Evolutionary conservation across 306 rosid genomes (phyloP).

Genomic region (Malus fusca): DNA sequence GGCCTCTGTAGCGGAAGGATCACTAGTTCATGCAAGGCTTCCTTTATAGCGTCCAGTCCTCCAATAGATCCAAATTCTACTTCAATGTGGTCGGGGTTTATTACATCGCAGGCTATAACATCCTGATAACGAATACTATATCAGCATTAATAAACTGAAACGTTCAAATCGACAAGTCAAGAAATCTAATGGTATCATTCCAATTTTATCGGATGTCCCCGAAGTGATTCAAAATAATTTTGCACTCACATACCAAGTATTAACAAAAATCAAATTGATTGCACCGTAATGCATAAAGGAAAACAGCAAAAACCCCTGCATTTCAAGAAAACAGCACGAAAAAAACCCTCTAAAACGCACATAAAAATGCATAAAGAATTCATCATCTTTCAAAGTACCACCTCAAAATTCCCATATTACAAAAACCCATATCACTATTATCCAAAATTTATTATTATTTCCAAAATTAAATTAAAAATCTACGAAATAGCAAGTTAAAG

Average conservation of each 20-base stretch:
- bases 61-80: constrained; percentile 88
- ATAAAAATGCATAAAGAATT: neutral
- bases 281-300: neutral
- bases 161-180: neutral
- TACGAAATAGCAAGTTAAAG: neutral
- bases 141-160: neutral
- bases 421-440: neutral
- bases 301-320: neutral
- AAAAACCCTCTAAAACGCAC: neutral
- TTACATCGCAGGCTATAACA: constrained; percentile 93
- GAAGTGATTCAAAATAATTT: neutral
- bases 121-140: constrained; percentile 45
- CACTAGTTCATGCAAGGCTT: constrained; percentile 79
- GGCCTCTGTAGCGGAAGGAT: constrained; percentile 86
- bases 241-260: neutral
- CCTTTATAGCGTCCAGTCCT: constrained; percentile 72
- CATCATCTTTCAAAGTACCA: neutral
- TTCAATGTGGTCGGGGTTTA: constrained; percentile 87
- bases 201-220: neutral
- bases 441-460: neutral
- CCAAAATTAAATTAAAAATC: neutral
- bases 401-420: neutral
- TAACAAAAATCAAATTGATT: neutral
- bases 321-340: neutral
- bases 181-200: neutral